These are phyloP conservation scores for Dioscorea zingiberensis DNA, from an alignment of 106 monocot species.

Conservation along the genomic window DNA sequence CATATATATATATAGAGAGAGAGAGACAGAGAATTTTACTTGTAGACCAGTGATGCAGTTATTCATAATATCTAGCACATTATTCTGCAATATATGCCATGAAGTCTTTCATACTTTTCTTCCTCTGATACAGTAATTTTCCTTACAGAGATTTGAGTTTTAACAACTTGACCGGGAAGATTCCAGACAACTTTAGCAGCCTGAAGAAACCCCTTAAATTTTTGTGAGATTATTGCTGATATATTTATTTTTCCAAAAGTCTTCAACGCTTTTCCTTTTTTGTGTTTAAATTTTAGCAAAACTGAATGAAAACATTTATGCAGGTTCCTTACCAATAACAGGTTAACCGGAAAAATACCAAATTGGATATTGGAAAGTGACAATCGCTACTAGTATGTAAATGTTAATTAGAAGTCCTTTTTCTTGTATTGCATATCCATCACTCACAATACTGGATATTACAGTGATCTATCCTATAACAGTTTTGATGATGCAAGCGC, in stretches of 20 bases:
- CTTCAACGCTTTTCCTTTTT: no score
- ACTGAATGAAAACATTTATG: background rate
- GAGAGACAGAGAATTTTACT: no score
- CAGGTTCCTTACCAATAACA: slow-evolving; percentile 78
- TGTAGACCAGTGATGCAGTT: no score
- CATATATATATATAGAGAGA: no score
- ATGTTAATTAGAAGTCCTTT: background rate
- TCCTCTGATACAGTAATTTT: background rate
- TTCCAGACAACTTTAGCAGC: slow-evolving; percentile 26
- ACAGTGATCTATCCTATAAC: background rate
- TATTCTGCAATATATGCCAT: no score
- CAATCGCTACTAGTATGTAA: slow-evolving; percentile 42
- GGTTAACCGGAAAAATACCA: slow-evolving; percentile 62
- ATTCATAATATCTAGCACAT: no score
- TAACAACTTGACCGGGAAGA: slow-evolving; percentile 40
- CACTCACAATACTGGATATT: background rate
- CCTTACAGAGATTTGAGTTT: slow-evolving; percentile 59
- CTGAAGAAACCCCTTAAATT: slow-evolving; percentile 15
- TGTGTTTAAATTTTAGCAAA: no score
- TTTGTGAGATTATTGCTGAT: slow-evolving; percentile 29
- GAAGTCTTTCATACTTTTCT: no score
- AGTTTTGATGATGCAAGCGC: no score
- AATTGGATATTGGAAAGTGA: slow-evolving; percentile 45
- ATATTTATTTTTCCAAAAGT: background rate
- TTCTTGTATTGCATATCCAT: background rate